Evolutionary conservation across 2,329 filamentous ascomycete species (phyloP).

Genomic region (Pseudogymnoascus sp.): DNA sequence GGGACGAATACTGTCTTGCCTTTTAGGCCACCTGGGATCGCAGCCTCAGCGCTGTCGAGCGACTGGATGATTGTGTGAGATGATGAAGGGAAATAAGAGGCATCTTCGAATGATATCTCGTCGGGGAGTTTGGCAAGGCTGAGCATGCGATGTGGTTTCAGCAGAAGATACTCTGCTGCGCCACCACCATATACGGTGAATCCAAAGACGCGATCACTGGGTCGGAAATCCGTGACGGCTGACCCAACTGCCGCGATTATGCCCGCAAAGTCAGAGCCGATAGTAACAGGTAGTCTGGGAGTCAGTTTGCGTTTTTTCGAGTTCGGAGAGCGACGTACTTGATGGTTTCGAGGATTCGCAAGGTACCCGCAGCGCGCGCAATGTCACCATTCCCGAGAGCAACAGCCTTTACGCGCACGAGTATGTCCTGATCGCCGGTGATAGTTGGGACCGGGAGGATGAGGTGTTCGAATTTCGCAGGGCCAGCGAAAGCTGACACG

Average conservation of each 20-base stretch:
- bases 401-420: background rate
- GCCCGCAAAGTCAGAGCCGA: conserved; percentile 37
- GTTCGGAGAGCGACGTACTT: conserved; percentile 43
- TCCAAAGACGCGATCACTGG: conserved; percentile 32
- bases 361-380: conserved; percentile 14
- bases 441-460: background rate
- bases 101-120: conserved; percentile 32
- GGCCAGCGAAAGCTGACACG: background rate
- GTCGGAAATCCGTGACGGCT: conserved; percentile 29
- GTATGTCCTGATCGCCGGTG: background rate
- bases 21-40: conserved; percentile 30
- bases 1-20: conserved; percentile 35
- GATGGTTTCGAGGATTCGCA: conserved; percentile 33
- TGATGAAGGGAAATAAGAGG: conserved; percentile 34
- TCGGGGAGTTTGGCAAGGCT: conserved; percentile 30
- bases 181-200: conserved; percentile 22
- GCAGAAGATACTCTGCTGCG: conserved; percentile 20
- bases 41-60: conserved; percentile 26
- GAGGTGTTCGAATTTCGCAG: background rate
- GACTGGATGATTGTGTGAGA: conserved; percentile 34
- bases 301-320: conserved; percentile 12
- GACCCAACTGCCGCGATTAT: conserved; percentile 30
- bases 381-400: background rate
- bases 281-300: conserved; percentile 34
- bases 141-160: conserved; percentile 32